Percentiles rank a stretch among this genome's conserved stretches.
These are phyloP conservation scores for Pterocarpus santalinus DNA, from an alignment of 306 rosid species.

Conservation along the genomic window DNA sequence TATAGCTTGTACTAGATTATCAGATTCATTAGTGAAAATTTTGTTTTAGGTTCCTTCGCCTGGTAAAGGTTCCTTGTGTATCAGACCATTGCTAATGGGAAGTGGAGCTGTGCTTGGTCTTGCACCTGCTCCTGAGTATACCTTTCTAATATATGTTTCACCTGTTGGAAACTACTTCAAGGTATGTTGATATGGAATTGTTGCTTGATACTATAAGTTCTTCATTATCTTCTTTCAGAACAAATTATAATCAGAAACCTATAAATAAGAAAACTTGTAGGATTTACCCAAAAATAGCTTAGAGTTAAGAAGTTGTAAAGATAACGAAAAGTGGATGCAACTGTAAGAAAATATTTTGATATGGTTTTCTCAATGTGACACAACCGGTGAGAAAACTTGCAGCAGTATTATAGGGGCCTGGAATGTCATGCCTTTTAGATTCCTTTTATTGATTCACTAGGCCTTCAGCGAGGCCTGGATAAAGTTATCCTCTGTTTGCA, in stretches of 20 bases:
- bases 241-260: slow-evolving; percentile 10
- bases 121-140: slow-evolving; percentile 96
- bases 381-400: background rate
- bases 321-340: too few relatives aligned
- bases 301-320: background rate
- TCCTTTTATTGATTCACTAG: too few relatives aligned
- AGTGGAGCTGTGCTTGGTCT: slow-evolving; percentile 98
- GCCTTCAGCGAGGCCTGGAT: too few relatives aligned
- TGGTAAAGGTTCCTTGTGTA: slow-evolving; percentile 90
- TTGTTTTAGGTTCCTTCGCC: slow-evolving; percentile 73
- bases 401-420: background rate
- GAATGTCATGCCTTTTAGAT: too few relatives aligned
- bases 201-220: background rate
- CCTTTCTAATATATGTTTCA: slow-evolving; percentile 89
- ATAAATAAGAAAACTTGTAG: background rate
- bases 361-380: too few relatives aligned
- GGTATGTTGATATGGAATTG: slow-evolving; percentile 54
- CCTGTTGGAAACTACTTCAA: slow-evolving; percentile 98
- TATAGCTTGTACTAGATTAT: background rate
- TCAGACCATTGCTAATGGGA: slow-evolving; percentile 96
- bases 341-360: too few relatives aligned
- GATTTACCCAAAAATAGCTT: slow-evolving; percentile 25
- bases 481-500: too few relatives aligned
- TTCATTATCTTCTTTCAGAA: slow-evolving; percentile 18
- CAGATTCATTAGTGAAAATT: slow-evolving; percentile 29